Percentiles rank a stretch among this genome's conserved stretches.
These are phyloP conservation scores for Phytophthora colocasiae DNA, from an alignment of 352 stramenopile genomes.

Conservation along the genomic window DNA sequence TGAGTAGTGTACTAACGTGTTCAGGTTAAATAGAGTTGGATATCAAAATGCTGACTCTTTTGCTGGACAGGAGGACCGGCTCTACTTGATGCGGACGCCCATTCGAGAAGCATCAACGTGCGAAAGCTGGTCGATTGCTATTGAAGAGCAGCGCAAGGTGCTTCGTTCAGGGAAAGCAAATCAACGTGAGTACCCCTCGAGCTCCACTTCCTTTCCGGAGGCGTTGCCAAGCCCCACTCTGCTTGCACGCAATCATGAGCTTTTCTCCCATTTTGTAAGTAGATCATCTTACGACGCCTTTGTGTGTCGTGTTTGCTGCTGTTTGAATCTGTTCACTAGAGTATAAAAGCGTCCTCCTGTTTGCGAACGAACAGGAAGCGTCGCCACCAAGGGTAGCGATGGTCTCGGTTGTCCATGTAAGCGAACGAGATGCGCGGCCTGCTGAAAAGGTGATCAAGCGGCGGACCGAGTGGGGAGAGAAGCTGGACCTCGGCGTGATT, in stretches of 20 bases:
- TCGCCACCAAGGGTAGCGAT: slow-evolving; percentile 75
- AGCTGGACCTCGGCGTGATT: slow-evolving; percentile 79
- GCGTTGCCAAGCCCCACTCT: slow-evolving; percentile 73
- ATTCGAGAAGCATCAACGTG: slow-evolving; percentile 79
- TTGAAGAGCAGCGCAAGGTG: slow-evolving; percentile 85
- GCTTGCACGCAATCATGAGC: slow-evolving; percentile 77
- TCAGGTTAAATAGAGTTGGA: too few species aligned
- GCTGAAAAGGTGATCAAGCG: slow-evolving; percentile 77
- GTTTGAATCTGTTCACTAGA: slow-evolving; percentile 46
- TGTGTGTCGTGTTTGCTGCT: slow-evolving; percentile 27
- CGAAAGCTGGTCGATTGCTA: slow-evolving; percentile 86
- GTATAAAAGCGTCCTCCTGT: slow-evolving; percentile 77
- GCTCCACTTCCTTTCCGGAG: slow-evolving; percentile 37
- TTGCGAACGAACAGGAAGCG: slow-evolving; percentile 73
- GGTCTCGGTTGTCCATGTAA: slow-evolving; percentile 75
- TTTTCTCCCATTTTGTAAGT: slow-evolving; percentile 87
- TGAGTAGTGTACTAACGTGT: slow-evolving; percentile 18
- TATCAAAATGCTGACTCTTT: not conserved
- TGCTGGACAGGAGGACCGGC: slow-evolving; percentile 56
- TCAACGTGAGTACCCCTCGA: slow-evolving; percentile 57
- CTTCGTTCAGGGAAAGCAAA: slow-evolving; percentile 55
- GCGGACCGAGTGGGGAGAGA: slow-evolving; percentile 71
- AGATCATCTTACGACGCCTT: slow-evolving; percentile 37
- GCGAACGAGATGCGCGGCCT: slow-evolving; percentile 64
- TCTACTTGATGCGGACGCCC: slow-evolving; percentile 79